Evolutionary conservation across 805 yeast genomes (phyloP), one percentile per base, ranked within the genome.

Genomic region (Pichia pseudocactophila): DNA sequence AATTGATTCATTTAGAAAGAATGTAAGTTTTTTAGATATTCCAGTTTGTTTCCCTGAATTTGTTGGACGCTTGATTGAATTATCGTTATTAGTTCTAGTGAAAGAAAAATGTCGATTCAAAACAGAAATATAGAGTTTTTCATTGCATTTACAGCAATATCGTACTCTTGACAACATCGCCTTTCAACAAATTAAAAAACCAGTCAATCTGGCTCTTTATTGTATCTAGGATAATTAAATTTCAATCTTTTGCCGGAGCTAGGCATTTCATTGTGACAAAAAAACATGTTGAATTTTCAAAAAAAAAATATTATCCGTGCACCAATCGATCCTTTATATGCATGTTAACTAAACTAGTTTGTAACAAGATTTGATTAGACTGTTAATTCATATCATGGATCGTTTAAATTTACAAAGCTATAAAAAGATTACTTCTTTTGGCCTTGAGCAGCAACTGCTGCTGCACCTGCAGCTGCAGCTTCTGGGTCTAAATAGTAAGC

Each of bases 381-480:
- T n/a, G n/a, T n/a, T n/a, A n/a, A n/a, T n/a, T n/a, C n/a, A n/a
- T n/a, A n/a, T n/a, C n/a, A n/a, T 22, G 25, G 25, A 8, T 22
- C 25, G 8, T 22, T 22, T 22, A 22, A n/a, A 5, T 22, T 22
- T 22, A 22, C 8, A 22, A 22, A 22, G 8, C 25, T 22, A n/a
- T 22, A 22, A 22, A 22, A 22, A 22, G 25, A 22, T 22, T 64
- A 70, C 57, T 75, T 74, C 73, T 76, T 78, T 65, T 73, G 73
- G 67, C 97, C 97, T 74, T 89, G 97, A 59, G 86, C 86, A 59
- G 97, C 97, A 58, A 89, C 97, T 48, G 96, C 96, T 63, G 97
- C 97, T 54, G 97, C 97, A 76, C 97, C 97, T 43, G 96, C 96
- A 52, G 89, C 96, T 61, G 97, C 97, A 61, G 97, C 97, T 74